Evolutionary conservation across 1,139 yeast genomes (phyloP).

Genomic region (Eremothecium cymbalariae): DNA sequence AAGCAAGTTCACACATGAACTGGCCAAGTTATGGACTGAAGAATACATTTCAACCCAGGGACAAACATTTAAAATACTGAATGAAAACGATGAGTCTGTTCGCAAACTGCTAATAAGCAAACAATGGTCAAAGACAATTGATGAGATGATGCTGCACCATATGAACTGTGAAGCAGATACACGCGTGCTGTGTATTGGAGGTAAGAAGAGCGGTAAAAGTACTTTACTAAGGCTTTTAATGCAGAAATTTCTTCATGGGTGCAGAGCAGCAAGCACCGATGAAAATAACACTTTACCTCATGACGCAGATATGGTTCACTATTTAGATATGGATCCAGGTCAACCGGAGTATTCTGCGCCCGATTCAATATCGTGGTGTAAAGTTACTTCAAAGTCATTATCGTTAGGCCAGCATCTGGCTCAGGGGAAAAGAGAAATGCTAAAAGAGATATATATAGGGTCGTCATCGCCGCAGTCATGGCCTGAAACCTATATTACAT

Average conservation of each 20-base stretch:
- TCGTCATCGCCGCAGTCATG: slow-evolving; percentile 63
- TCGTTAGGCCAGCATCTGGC: slow-evolving; percentile 24
- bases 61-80: slow-evolving; percentile 22
- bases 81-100: slow-evolving; percentile 26
- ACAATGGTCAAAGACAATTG: slow-evolving; percentile 21
- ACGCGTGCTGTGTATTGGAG: slow-evolving; percentile 45
- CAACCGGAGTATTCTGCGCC: slow-evolving; percentile 77
- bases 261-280: slow-evolving; percentile 6
- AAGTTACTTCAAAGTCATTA: slow-evolving; percentile 12
- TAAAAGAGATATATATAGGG: slow-evolving; percentile 51
- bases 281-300: slow-evolving; percentile 11
- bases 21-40: slow-evolving; percentile 20
- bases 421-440: slow-evolving; percentile 22
- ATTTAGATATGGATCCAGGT: slow-evolving; percentile 84
- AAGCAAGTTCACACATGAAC: slow-evolving; percentile 15
- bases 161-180: slow-evolving; percentile 21
- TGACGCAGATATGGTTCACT: slow-evolving; percentile 29
- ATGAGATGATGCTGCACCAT: slow-evolving; percentile 15
- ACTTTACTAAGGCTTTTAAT: slow-evolving; percentile 52
- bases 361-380: slow-evolving; percentile 39
- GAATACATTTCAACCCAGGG: neutral
- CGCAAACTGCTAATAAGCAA: slow-evolving; percentile 20
- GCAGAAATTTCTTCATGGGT: slow-evolving; percentile 35
- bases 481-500: slow-evolving; percentile 48
- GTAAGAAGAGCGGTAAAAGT: slow-evolving; percentile 81